Conservation (phyloP, 2,329 filamentous ascomycete species). For the Hawksworthiomyces lignivorus region DNA sequence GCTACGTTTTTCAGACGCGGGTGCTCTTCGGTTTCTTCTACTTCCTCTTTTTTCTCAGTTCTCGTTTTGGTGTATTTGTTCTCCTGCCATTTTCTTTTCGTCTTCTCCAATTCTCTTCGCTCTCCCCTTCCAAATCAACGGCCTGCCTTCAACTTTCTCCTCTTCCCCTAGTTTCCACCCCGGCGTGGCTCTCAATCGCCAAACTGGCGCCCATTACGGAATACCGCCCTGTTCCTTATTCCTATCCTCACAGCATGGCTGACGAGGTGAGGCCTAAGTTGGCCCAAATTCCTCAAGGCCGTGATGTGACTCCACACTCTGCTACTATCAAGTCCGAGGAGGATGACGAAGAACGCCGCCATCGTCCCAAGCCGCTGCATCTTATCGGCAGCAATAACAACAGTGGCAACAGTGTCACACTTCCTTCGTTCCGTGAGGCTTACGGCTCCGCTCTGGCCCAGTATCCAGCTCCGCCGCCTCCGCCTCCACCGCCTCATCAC, state of each 20-base stretch:
- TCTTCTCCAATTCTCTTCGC: not conserved
- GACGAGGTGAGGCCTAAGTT: conserved; percentile 14
- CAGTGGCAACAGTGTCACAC: conserved; percentile 11
- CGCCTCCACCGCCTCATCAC: conserved; percentile 1
- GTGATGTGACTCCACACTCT: conserved; percentile 4
- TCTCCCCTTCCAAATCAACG: too few relatives aligned
- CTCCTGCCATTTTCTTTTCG: not conserved
- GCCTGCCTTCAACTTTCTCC: too few relatives aligned
- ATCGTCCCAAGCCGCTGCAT: conserved; percentile 6
- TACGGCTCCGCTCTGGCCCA: conserved; percentile 10
- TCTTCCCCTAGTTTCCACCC: not conserved
- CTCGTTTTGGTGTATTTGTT: not conserved
- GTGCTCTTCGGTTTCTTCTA: not conserved
- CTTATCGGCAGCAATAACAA: not conserved
- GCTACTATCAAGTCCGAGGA: conserved; percentile 9
- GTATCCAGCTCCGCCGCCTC: conserved; percentile 5
- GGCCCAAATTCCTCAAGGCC: conserved; percentile 11
- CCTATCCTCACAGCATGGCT: conserved; percentile 13
- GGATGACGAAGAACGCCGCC: conserved; percentile 11
- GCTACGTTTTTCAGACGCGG: too few relatives aligned
- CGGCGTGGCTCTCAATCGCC: not conserved
- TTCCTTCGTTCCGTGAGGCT: conserved; percentile 15
- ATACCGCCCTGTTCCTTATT: conserved; percentile 1
- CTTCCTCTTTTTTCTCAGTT: not conserved
- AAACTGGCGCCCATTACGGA: conserved; percentile 16